Evolutionary conservation across 495 filamentous ascomycete species (phyloP), one percentile per base, ranked within the genome.

Genomic region (Amphirosellinia nigrospora): DNA sequence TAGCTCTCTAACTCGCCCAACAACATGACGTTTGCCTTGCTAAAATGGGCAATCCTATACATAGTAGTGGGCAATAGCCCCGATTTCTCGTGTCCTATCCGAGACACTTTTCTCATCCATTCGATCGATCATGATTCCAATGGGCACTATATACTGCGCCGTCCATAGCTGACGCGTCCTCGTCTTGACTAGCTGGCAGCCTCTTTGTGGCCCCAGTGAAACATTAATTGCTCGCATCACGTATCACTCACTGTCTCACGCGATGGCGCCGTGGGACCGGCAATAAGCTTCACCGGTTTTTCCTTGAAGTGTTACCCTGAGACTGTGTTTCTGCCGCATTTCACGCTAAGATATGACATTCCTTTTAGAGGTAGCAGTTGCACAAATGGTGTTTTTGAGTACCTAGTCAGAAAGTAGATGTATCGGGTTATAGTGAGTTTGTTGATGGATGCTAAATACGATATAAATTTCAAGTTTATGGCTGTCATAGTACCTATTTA

Each of bases 21-120:
- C 45, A 58, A 55, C 1, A 58, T 58, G 55, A 58, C 55, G 55
- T 36, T 58, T 36, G 15, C 55, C 55, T 21, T 34, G 13, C 30
- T 36, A 7, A 36, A 0, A 10, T 11, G 19, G 30, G 32, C 30
- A 21, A 21, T 58, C 30, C n/a, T 36, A 10, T 36, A 36, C 55
- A 36, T 58, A 36, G 10, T 56, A 32, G 32, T 16, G 10, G 16
- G 28, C 50, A 55, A 55, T 38, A 10, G 55, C 19, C 13, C 28
- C 23, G 48, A 28, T 56, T 56, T 1, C 15, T 56, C 53, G 34
- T 56, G n/a, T 19, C 28, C 52, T 15, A 32, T 32, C 21, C 9
- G 46, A 8, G 28, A 13, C 53, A 6, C 53, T 8, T 34, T 56
- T 32, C 15, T 34, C 28, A 56, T 56, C 30, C 28, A 34, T 58